phyloP scores from a whole-genome alignment of 768 basidiomycete species.

The Russula brevipes region DNA sequence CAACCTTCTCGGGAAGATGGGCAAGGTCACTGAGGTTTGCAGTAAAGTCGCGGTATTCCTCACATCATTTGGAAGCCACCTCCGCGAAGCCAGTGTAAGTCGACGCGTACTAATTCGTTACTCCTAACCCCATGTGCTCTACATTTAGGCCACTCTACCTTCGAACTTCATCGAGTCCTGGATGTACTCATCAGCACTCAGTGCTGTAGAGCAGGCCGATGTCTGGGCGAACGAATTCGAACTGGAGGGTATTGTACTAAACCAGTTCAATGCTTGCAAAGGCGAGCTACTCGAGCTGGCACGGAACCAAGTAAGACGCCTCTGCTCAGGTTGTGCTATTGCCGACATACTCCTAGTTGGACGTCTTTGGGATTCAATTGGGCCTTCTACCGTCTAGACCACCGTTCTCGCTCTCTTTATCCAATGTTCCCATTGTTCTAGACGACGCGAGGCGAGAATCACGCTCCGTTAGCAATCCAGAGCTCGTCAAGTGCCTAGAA shows the following conservation, averaged over 20 bases:
- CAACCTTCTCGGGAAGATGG: constrained; percentile 62
- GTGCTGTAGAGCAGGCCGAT: constrained; percentile 75
- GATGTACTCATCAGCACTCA: constrained; percentile 87
- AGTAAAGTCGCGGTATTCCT: constrained; percentile 71
- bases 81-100: constrained; percentile 71
- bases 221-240: constrained; percentile 53
- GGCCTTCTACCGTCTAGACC: constrained; percentile 66
- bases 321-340: not conserved
- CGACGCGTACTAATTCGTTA: not conserved
- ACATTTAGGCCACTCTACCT: constrained; percentile 46
- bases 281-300: constrained; percentile 92
- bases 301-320: constrained; percentile 55
- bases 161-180: constrained; percentile 85
- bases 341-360: constrained; percentile 50
- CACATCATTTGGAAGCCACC: constrained; percentile 62
- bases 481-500: constrained; percentile 53
- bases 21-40: constrained; percentile 64
- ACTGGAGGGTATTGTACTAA: constrained; percentile 43
- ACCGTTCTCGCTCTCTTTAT: constrained; percentile 62
- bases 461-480: constrained; percentile 49
- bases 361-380: constrained; percentile 69
- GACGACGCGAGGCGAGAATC: constrained; percentile 28
- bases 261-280: constrained; percentile 65
- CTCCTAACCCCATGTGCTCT: constrained; percentile 8
- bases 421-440: constrained; percentile 24